These are phyloP conservation scores for Ustilago curta DNA, from an alignment of 1,284 basidiomycete species.

Conservation along the genomic window DNA sequence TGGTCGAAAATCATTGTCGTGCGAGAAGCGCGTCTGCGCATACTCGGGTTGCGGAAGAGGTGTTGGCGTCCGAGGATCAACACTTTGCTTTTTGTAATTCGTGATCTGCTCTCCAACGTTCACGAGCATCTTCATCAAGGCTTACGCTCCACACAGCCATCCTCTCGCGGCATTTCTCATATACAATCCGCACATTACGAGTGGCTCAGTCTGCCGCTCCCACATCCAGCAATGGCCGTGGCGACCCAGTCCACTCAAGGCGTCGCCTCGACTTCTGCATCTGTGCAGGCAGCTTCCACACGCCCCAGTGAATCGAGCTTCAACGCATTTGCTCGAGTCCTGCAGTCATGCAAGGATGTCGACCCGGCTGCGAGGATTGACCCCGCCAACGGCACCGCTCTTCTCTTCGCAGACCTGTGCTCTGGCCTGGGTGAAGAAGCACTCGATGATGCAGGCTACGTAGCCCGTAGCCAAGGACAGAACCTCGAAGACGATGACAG, in stretches of 20 bases:
- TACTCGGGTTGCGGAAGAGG: slow-evolving; percentile 35
- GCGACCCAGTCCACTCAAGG: slow-evolving; percentile 18
- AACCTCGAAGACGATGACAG: slow-evolving; percentile 45
- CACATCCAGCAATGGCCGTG: slow-evolving; percentile 14
- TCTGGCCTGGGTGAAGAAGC: slow-evolving; percentile 37
- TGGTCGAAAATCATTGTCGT: slow-evolving; percentile 10
- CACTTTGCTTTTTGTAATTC: slow-evolving; percentile 20
- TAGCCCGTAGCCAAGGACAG: slow-evolving; percentile 22
- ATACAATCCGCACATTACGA: not conserved
- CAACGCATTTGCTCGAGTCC: slow-evolving; percentile 57
- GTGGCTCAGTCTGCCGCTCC: not conserved
- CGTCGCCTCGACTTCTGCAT: slow-evolving; percentile 29
- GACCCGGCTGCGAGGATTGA: slow-evolving; percentile 50
- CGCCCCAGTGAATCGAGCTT: slow-evolving; percentile 54
- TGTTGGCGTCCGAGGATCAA: slow-evolving; percentile 22
- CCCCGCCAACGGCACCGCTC: slow-evolving; percentile 51
- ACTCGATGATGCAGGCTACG: slow-evolving; percentile 51
- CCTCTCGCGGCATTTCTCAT: not conserved
- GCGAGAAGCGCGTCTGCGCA: slow-evolving; percentile 18
- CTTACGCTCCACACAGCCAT: too few relatives aligned
- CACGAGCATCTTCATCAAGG: too few relatives aligned
- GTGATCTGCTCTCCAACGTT: slow-evolving; percentile 8
- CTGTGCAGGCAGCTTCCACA: slow-evolving; percentile 11
- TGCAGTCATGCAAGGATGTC: slow-evolving; percentile 49
- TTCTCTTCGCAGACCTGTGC: slow-evolving; percentile 60